Conservation (phyloP, 2,329 filamentous ascomycete genomes). For the Whalleya microplaca region DNA sequence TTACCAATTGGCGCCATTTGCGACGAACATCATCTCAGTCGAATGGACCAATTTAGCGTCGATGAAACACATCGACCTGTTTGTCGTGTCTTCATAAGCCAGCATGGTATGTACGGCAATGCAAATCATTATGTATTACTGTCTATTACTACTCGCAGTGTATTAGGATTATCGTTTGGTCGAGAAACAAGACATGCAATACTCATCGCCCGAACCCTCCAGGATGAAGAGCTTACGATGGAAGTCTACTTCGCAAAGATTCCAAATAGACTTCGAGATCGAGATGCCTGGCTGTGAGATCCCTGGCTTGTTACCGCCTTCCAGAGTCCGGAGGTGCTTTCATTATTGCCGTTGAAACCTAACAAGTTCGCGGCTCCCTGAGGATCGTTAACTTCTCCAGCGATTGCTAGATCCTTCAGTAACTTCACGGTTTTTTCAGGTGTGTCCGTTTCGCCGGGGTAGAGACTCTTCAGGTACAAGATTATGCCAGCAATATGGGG, state of each 20-base stretch:
- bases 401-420: constrained; percentile 14
- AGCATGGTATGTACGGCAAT: background rate
- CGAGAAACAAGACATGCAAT: background rate
- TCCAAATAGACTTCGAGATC: no score
- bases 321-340: constrained; percentile 6
- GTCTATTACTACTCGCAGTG: constrained; percentile 6
- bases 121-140: constrained; percentile 8
- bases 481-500: constrained; percentile 56
- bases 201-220: background rate
- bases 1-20: no score
- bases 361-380: constrained; percentile 13
- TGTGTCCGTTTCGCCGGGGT: constrained; percentile 15
- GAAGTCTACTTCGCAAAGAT: no score
- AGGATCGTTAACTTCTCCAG: constrained; percentile 5
- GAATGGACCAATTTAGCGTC: no score
- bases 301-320: no score
- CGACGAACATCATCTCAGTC: no score
- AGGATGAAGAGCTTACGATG: background rate
- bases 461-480: constrained; percentile 44
- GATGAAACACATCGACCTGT: no score
- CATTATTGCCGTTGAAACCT: constrained; percentile 20
- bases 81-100: no score
- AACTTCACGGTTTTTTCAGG: constrained; percentile 10
- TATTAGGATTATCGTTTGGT: constrained; percentile 5
- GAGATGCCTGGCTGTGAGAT: no score